Percentiles rank a stretch among this genome's conserved stretches.
These are phyloP conservation scores for Salix udensis DNA, from an alignment of 345 rosid species.

Conservation along the genomic window DNA sequence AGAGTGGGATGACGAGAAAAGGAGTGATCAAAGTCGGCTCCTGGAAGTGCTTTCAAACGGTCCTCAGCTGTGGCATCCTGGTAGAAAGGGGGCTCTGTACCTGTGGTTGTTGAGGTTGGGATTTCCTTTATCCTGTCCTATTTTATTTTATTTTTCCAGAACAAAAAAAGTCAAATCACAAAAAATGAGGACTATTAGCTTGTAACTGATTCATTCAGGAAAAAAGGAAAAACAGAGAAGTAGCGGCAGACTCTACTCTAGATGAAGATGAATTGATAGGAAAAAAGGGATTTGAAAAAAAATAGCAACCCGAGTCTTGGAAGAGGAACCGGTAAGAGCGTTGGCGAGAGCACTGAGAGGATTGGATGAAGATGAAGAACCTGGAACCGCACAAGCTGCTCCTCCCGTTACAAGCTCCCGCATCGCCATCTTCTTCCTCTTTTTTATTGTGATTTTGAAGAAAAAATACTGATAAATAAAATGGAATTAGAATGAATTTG, in stretches of 20 bases:
- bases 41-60: conserved; percentile 63
- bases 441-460: not conserved
- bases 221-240: not conserved
- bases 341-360: conserved; percentile 94
- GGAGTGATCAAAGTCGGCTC: conserved; percentile 72
- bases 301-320: conserved; percentile 67
- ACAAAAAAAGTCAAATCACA: not conserved
- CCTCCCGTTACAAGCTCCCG: conserved; percentile 91
- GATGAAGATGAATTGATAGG: not conserved
- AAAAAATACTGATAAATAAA: too few relatives aligned
- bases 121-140: conserved; percentile 89
- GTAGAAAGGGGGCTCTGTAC: conserved; percentile 49
- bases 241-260: not conserved
- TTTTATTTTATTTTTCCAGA: not conserved
- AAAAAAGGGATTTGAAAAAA: conserved; percentile 1
- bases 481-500: too few relatives aligned
- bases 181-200: not conserved
- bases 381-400: conserved; percentile 93
- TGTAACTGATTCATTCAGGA: not conserved
- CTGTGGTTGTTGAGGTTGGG: conserved; percentile 48
- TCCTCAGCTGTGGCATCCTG: conserved; percentile 34
- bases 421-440: conserved; percentile 67
- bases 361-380: conserved; percentile 84
- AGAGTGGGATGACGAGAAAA: conserved; percentile 41
- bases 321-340: conserved; percentile 83